Conservation (phyloP, 768 basidiomycete species). For the Tephrocybe sp. region DNA sequence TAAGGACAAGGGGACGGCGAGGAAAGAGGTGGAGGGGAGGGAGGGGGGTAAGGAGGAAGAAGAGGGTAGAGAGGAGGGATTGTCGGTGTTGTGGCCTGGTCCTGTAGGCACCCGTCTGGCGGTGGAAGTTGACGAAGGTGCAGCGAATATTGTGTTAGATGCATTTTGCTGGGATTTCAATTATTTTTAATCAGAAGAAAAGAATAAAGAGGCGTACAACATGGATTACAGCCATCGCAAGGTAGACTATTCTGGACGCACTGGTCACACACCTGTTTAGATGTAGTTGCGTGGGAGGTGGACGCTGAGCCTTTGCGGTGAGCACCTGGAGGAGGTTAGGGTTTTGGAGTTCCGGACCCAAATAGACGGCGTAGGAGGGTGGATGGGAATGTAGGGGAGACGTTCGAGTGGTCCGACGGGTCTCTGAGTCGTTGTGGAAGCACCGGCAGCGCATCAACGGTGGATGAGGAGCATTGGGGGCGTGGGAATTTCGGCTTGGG, state of each 20-base stretch:
- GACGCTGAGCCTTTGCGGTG: slow-evolving; percentile 67
- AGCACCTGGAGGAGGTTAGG: slow-evolving; percentile 33
- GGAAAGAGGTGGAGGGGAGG: no score
- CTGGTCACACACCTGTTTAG: slow-evolving; percentile 84
- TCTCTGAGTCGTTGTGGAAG: no score
- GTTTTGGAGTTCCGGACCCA: slow-evolving; percentile 70
- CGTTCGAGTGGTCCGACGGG: no score
- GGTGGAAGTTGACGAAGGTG: slow-evolving; percentile 81
- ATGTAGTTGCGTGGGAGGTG: slow-evolving; percentile 71
- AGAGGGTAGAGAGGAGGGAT: no score
- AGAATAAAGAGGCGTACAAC: slow-evolving; percentile 68
- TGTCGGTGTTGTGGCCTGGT: slow-evolving; percentile 61
- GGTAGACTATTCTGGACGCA: slow-evolving; percentile 75
- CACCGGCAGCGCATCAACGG: no score
- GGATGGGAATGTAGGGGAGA: no score
- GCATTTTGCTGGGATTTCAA: slow-evolving; percentile 85
- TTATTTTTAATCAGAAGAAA: no score
- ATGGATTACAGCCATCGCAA: slow-evolving; percentile 80
- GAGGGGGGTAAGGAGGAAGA: no score
- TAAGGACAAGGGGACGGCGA: slow-evolving; percentile 27
- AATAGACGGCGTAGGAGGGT: no score
- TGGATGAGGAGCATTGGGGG: no score
- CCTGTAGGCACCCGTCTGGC: slow-evolving; percentile 79
- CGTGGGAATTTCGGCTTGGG: no score
- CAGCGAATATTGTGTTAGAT: slow-evolving; percentile 68